Evolutionary conservation across 495 filamentous ascomycete genomes (phyloP), one percentile per base, ranked within the genome.

Genomic region (Aspergillus cavernicola): DNA sequence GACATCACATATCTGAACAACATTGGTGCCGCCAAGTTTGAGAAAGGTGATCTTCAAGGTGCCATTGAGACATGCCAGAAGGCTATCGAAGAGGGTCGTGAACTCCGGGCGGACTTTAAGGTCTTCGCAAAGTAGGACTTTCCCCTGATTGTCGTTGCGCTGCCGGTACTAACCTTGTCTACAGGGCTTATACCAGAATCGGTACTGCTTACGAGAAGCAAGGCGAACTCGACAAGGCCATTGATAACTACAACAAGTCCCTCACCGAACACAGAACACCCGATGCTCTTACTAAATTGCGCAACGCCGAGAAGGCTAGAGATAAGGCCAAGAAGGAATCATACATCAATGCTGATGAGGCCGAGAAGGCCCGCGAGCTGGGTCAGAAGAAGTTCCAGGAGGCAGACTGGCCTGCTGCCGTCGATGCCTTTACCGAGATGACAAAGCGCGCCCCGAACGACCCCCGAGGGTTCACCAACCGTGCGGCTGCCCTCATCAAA

Each of bases 1-100:
- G 93, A 99, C 58, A 92, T 97, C 63, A 93, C 91, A 12, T 99
- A 97, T 69, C 77, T 97, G 56, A 97, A 95, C 76, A 99, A 99
- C 71, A 79, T 91, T 20, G 89, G 91, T 55, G 95, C 93, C 4
- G 93, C 93, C 37, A 83, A 95, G 57, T 97, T 90, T 65, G 93
- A 99, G 69, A 96, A 96, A 77, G 91, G 90, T 44, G 92, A 97
- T 58, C 90, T 88, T 66, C 78, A 95, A 63, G 86, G 84, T 24
- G 82, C 87, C 60, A 90, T 99, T 56, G 87, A 91, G 53, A 76
- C 83, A 26, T 97, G 93, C 73, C 82, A 90, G 61, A 83, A 86
- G 70, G 93, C 93, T 9, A 82, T 95, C 44, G 88, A 95, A 64
- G 86, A 96, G 70, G 93, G 92, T 52, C 74, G 95, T 39, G 80